These are phyloP conservation scores for Talaromyces proteolyticus DNA, from an alignment of 495 filamentous ascomycete species.

Conservation along the genomic window DNA sequence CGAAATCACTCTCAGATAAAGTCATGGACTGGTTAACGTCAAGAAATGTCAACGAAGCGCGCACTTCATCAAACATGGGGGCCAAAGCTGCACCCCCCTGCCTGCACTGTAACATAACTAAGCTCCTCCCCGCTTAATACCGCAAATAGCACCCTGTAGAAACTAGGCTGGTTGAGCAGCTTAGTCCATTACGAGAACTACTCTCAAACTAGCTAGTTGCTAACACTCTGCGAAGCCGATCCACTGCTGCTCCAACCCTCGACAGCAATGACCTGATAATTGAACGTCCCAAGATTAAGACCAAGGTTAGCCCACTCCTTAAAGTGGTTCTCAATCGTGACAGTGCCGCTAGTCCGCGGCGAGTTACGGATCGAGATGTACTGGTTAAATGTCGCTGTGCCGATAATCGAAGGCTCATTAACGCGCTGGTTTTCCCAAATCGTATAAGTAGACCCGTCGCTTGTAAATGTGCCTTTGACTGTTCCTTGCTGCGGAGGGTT, in stretches of 20 bases:
- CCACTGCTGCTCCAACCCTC: conserved; percentile 55
- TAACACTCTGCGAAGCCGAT: conserved; percentile 42
- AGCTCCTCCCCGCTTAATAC: too few species aligned
- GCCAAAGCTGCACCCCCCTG: too few species aligned
- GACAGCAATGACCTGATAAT: conserved; percentile 57
- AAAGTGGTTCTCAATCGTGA: conserved; percentile 54
- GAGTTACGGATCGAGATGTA: conserved; percentile 53
- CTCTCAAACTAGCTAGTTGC: too few species aligned
- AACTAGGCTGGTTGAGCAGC: too few species aligned
- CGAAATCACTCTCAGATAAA: too few species aligned
- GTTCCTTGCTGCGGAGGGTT: conserved; percentile 40
- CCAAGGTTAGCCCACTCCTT: conserved; percentile 48
- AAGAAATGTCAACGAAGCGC: too few species aligned
- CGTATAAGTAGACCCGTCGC: conserved; percentile 59
- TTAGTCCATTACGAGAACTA: too few species aligned
- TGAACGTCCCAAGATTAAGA: conserved; percentile 45
- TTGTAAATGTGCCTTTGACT: conserved; percentile 47
- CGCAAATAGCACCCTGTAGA: too few species aligned
- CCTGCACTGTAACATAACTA: too few species aligned
- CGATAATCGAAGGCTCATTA: conserved; percentile 56
- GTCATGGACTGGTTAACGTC: too few species aligned
- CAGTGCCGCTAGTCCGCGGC: conserved; percentile 48
- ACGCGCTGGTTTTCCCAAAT: conserved; percentile 52
- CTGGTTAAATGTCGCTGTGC: conserved; percentile 56
- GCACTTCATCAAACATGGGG: too few species aligned